phyloP scores from a whole-genome alignment of 2,329 filamentous ascomycete species.

The Ophioceras dolichostomum region DNA sequence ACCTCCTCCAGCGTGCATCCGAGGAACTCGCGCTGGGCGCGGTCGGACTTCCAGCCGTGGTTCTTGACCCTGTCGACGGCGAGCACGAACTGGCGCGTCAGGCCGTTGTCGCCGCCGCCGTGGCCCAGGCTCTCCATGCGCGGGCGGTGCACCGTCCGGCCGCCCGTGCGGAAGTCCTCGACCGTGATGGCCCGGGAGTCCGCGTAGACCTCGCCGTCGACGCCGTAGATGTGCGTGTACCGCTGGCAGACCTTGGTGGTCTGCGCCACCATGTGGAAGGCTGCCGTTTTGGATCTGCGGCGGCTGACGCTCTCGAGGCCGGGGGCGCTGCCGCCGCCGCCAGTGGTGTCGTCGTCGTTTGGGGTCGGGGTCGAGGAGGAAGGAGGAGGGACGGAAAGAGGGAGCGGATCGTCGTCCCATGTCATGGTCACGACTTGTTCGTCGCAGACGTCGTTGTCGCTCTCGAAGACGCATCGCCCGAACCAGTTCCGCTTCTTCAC shows the following conservation, averaged over 20 bases:
- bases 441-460: conserved; percentile 87
- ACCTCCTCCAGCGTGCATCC: conserved; percentile 80
- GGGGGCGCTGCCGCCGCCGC: conserved; percentile 11
- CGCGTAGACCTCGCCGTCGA: conserved; percentile 73
- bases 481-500: conserved; percentile 58
- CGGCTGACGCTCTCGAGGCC: no score
- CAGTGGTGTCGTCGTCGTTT: neutral
- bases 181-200: conserved; percentile 65
- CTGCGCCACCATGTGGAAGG: conserved; percentile 89
- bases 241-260: conserved; percentile 80
- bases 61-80: conserved; percentile 74
- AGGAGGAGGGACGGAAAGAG: conserved; percentile 14
- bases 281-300: conserved; percentile 67
- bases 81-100: conserved; percentile 70
- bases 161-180: conserved; percentile 54
- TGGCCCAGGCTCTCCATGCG: conserved; percentile 47
- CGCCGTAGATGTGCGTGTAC: conserved; percentile 76
- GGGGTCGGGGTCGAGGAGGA: conserved; percentile 1
- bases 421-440: conserved; percentile 81
- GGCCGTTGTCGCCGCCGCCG: conserved; percentile 68
- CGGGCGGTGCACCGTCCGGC: conserved; percentile 45
- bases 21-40: conserved; percentile 63
- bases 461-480: conserved; percentile 88
- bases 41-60: conserved; percentile 48
- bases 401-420: conserved; percentile 68